phyloP scores from a whole-genome alignment of 2,329 filamentous ascomycete genomes.

The Sporothrix humicola region DNA sequence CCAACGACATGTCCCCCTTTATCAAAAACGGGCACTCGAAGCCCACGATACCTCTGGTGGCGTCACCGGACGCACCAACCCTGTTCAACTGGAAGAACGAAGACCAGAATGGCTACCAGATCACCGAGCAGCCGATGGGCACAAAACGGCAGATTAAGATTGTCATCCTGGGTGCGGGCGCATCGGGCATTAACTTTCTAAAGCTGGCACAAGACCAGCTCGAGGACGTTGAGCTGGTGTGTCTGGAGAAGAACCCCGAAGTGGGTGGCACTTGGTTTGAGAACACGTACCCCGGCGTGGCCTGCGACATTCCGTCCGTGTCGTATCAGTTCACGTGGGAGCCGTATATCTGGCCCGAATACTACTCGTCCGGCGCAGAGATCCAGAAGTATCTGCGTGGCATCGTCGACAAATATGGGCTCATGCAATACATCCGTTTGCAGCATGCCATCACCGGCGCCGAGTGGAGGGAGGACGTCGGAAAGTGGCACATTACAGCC shows the following conservation, averaged over 20 bases:
- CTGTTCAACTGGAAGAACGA: slow-evolving; percentile 14
- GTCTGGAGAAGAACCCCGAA: slow-evolving; percentile 35
- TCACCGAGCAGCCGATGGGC: slow-evolving; percentile 21
- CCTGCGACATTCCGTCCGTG: slow-evolving; percentile 54
- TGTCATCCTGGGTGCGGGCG: slow-evolving; percentile 14
- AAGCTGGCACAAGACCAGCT: slow-evolving; percentile 20
- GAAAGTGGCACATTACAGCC: slow-evolving; percentile 18
- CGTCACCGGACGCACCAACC: not conserved
- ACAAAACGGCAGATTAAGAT: slow-evolving; percentile 22
- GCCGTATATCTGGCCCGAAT: slow-evolving; percentile 42
- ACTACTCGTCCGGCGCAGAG: slow-evolving; percentile 40
- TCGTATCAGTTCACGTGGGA: slow-evolving; percentile 48
- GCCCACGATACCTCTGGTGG: slow-evolving; percentile 4
- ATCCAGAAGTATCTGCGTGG: slow-evolving; percentile 43
- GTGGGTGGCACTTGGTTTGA: slow-evolving; percentile 34
- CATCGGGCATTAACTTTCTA: slow-evolving; percentile 26
- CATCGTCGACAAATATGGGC: slow-evolving; percentile 38
- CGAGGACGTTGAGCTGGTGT: slow-evolving; percentile 43
- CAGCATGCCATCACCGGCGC: slow-evolving; percentile 21
- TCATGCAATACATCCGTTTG: slow-evolving; percentile 10
- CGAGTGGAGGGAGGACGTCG: not conserved
- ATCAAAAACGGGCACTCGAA: not conserved
- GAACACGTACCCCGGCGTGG: slow-evolving; percentile 39
- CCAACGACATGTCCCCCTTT: slow-evolving; percentile 9
- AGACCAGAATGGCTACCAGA: slow-evolving; percentile 17